These are phyloP conservation scores for Xylariomycetidae sp. DNA, from an alignment of 2,329 filamentous ascomycete species.

Conservation along the genomic window DNA sequence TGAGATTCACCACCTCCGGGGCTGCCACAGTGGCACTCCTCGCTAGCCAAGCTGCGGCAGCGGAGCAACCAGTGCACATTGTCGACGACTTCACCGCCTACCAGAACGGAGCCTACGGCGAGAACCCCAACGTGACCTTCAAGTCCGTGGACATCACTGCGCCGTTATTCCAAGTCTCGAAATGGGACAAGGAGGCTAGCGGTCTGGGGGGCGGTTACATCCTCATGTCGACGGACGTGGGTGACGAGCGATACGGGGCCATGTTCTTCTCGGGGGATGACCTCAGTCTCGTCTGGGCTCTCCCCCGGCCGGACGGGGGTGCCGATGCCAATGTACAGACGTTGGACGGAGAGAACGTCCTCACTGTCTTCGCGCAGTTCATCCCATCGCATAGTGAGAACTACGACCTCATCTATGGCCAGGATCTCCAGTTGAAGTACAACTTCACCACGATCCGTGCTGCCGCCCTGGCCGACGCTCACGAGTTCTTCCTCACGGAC, in stretches of 20 bases:
- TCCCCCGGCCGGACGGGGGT: neutral
- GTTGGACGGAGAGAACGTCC: neutral
- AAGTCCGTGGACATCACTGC: neutral
- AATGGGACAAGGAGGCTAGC: neutral
- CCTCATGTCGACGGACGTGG: neutral
- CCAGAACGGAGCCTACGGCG: neutral
- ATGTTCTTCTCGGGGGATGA: slow-evolving; percentile 1
- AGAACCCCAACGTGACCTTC: neutral
- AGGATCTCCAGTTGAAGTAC: neutral
- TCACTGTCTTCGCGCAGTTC: neutral
- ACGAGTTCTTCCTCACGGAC: neutral
- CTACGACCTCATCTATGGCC: neutral
- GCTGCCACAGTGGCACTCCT: neutral
- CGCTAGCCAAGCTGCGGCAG: neutral
- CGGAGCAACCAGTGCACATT: neutral
- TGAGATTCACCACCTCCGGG: too few species aligned
- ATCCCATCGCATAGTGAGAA: neutral
- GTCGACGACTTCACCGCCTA: slow-evolving; percentile 1
- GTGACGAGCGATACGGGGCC: neutral
- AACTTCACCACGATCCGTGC: neutral
- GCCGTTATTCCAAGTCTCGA: slow-evolving; percentile 1
- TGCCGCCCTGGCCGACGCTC: neutral
- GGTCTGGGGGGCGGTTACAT: neutral
- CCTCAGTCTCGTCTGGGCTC: neutral
- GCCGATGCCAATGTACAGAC: neutral